Evolutionary conservation across 106 monocot species (phyloP).

Genomic region (Allium cepa): DNA sequence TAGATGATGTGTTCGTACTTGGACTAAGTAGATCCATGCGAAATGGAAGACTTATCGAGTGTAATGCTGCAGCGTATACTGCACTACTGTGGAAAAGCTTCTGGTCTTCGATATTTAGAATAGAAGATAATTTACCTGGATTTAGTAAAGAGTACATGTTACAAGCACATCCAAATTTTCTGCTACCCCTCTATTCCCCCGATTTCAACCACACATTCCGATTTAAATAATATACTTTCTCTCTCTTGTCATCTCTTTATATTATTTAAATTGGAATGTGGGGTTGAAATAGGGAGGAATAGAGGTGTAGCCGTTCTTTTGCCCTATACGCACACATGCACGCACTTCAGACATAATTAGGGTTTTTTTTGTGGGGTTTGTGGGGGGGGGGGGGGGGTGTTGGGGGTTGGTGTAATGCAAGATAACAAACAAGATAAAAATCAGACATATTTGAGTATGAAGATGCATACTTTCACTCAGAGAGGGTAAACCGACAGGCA

Average conservation of each 20-base stretch:
- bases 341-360: too few relatives aligned
- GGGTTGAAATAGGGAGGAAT: too few relatives aligned
- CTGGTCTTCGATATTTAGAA: constrained; percentile 52
- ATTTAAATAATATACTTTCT: too few relatives aligned
- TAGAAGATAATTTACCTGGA: constrained; percentile 55
- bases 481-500: constrained; percentile 83
- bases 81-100: constrained; percentile 88
- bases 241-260: too few relatives aligned
- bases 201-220: too few relatives aligned
- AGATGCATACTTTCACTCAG: constrained; percentile 49
- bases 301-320: not conserved
- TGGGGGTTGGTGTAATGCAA: too few relatives aligned
- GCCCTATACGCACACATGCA: too few relatives aligned
- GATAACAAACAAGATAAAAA: not conserved
- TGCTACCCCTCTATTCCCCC: too few relatives aligned
- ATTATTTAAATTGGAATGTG: too few relatives aligned
- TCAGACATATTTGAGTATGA: constrained; percentile 4
- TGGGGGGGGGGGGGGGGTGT: too few relatives aligned
- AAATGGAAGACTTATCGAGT: constrained; percentile 70
- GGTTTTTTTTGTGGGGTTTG: too few relatives aligned
- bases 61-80: constrained; percentile 81
- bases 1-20: constrained; percentile 17
- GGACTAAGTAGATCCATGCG: constrained; percentile 49
- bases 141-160: not conserved
- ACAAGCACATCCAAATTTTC: too few relatives aligned